Conservation (phyloP, 495 filamentous ascomycete species). For the Ascobolus immersus region DNA sequence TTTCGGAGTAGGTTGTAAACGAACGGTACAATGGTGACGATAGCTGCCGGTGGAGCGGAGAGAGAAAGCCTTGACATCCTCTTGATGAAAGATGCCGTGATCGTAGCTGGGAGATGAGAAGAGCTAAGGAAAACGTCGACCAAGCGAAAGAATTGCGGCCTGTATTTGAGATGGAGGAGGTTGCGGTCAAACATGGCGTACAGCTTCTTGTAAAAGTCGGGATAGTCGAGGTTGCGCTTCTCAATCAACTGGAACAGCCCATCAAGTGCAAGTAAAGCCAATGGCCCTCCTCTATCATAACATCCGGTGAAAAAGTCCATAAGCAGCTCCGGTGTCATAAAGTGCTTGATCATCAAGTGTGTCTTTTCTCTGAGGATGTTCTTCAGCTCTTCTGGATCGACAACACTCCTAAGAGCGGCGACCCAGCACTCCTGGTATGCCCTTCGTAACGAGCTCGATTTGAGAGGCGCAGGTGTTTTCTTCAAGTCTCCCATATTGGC, state of each 20-base stretch:
- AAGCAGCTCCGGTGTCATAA: constrained; percentile 58
- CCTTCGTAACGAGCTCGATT: no score
- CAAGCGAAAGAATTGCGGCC: constrained; percentile 76
- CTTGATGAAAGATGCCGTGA: constrained; percentile 94
- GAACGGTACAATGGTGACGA: constrained; percentile 73
- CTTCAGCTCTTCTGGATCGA: constrained; percentile 54
- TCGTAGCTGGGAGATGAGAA: constrained; percentile 66
- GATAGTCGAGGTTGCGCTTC: constrained; percentile 85
- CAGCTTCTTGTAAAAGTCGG: constrained; percentile 74
- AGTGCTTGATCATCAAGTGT: constrained; percentile 60
- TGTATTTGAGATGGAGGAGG: constrained; percentile 76
- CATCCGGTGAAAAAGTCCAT: constrained; percentile 94
- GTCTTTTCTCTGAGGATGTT: constrained; percentile 46
- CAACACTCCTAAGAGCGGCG: constrained; percentile 38
- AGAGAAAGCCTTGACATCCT: constrained; percentile 57
- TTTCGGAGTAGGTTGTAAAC: constrained; percentile 83
- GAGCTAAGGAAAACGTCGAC: constrained; percentile 81
- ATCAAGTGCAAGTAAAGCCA: constrained; percentile 64
- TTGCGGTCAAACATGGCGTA: constrained; percentile 72
- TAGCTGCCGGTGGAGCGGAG: constrained; percentile 59
- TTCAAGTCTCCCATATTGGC: no score
- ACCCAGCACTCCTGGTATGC: constrained; percentile 72
- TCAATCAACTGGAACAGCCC: constrained; percentile 89
- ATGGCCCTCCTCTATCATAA: constrained; percentile 63
- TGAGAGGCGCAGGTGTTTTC: constrained; percentile 19